phyloP scores from a whole-genome alignment of 352 stramenopile genomes.

The Globisporangium abappressorium region DNA sequence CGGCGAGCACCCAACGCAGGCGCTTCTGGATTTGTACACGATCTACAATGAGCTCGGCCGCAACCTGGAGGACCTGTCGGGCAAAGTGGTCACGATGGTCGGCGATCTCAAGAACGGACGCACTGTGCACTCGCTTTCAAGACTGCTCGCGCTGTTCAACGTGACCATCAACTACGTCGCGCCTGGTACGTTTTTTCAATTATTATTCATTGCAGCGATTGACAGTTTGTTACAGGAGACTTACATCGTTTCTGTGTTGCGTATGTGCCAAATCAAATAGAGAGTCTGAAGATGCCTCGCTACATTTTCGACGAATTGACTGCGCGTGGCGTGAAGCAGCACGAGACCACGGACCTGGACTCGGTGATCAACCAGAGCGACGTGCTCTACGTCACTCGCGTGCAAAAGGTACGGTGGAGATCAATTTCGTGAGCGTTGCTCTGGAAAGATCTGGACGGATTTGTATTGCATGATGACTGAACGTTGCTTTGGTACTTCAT shows the following conservation, averaged over 20 bases:
- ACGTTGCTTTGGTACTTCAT: background rate
- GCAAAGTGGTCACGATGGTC: slow-evolving; percentile 95
- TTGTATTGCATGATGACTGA: background rate
- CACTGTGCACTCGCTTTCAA: slow-evolving; percentile 97
- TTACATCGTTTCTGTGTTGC: background rate
- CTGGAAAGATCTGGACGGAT: background rate
- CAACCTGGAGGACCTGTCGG: slow-evolving; percentile 45
- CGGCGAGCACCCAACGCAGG: slow-evolving; percentile 98
- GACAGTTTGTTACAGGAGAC: background rate
- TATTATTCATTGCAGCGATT: background rate
- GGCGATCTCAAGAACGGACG: slow-evolving; percentile 99
- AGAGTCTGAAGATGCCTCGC: slow-evolving; percentile 81
- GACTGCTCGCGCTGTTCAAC: slow-evolving; percentile 91
- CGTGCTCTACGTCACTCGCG: slow-evolving; percentile 98
- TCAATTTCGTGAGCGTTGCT: background rate
- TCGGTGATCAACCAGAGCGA: slow-evolving; percentile 91
- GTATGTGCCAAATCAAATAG: slow-evolving; percentile 3
- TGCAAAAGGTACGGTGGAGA: slow-evolving; percentile 83
- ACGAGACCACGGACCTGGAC: slow-evolving; percentile 81
- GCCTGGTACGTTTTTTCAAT: slow-evolving; percentile 31
- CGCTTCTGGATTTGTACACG: slow-evolving; percentile 98
- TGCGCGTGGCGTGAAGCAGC: slow-evolving; percentile 76
- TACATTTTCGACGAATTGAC: slow-evolving; percentile 79
- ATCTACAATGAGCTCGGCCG: slow-evolving; percentile 90
- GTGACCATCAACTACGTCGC: slow-evolving; percentile 92